Evolutionary conservation across 2,329 filamentous ascomycete species (phyloP).

Genomic region (Pestalotiopsis sp.): DNA sequence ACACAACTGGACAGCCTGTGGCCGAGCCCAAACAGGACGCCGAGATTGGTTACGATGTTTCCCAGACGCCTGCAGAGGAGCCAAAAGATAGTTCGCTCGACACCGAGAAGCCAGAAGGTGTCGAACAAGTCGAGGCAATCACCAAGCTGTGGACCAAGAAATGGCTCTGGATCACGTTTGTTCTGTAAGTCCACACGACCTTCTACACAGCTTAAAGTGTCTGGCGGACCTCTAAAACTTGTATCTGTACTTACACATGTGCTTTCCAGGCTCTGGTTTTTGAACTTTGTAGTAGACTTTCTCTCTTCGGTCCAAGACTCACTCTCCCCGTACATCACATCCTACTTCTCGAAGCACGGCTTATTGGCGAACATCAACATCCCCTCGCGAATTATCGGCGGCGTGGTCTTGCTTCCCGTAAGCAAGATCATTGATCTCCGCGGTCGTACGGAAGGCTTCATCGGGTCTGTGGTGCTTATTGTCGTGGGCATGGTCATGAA

Average conservation of each 20-base stretch:
- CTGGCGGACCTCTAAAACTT: not conserved
- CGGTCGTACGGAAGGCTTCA: slow-evolving; percentile 4
- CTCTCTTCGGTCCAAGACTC: slow-evolving; percentile 3
- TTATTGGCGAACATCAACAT: slow-evolving; percentile 4
- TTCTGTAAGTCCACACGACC: not conserved
- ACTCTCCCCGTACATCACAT: slow-evolving; percentile 4
- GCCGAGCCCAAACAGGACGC: not conserved
- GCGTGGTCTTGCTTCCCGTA: not conserved
- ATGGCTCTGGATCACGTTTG: slow-evolving; percentile 4
- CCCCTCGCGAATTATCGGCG: not conserved
- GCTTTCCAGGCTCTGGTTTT: not conserved
- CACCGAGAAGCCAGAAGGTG: not conserved
- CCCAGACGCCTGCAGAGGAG: not conserved
- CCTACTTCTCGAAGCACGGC: slow-evolving; percentile 6
- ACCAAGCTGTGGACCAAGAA: slow-evolving; percentile 4
- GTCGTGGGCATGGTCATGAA: slow-evolving; percentile 4
- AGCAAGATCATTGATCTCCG: slow-evolving; percentile 8
- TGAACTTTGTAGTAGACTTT: not conserved
- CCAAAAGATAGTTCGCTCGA: not conserved
- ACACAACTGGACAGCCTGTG: not conserved
- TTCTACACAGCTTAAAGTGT: not conserved
- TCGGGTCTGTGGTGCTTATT: not conserved
- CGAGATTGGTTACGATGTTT: not conserved
- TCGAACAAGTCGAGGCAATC: slow-evolving; percentile 4
- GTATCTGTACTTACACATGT: not conserved